Evolutionary conservation across 1,284 basidiomycete species (phyloP).

Genomic region (Flammula alnicola): DNA sequence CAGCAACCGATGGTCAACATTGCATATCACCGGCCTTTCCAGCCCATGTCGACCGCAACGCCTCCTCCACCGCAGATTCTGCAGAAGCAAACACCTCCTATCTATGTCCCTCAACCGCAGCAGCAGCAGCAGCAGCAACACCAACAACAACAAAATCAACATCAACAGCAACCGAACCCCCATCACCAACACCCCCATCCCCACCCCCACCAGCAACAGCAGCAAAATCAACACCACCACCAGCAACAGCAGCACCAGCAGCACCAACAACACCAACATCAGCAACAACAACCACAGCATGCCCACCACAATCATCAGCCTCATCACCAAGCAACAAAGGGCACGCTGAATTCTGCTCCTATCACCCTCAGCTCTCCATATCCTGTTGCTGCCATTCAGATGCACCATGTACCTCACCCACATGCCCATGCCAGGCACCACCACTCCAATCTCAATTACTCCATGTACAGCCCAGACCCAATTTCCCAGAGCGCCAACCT

Average conservation of each 20-base stretch:
- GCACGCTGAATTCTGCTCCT: conserved; percentile 36
- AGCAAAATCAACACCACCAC: conserved; percentile 13
- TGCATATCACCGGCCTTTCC: conserved; percentile 28
- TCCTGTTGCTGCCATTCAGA: conserved; percentile 41
- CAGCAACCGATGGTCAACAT: conserved; percentile 25
- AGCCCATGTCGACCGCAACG: conserved; percentile 17
- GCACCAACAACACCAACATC: conserved; percentile 14
- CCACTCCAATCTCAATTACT: conserved; percentile 33
- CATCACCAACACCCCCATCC: conserved; percentile 17
- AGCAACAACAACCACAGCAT: conserved; percentile 12
- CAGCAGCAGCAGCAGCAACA: conserved; percentile 11
- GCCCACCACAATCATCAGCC: conserved; percentile 15
- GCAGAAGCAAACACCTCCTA: conserved; percentile 15
- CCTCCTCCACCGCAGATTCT: conserved; percentile 19
- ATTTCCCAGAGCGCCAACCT: no score
- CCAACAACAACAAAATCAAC: conserved; percentile 5
- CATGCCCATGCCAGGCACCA: conserved; percentile 75
- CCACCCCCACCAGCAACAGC: conserved; percentile 13
- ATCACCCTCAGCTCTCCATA: conserved; percentile 59
- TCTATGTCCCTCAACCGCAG: conserved; percentile 17
- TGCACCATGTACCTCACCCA: conserved; percentile 80
- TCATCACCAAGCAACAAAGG: conserved; percentile 22
- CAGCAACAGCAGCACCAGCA: conserved; percentile 11
- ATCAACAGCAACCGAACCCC: conserved; percentile 12
- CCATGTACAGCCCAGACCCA: conserved; percentile 44